Conservation (phyloP, 2,329 filamentous ascomycete species). For the Ascochyta koolunga region DNA sequence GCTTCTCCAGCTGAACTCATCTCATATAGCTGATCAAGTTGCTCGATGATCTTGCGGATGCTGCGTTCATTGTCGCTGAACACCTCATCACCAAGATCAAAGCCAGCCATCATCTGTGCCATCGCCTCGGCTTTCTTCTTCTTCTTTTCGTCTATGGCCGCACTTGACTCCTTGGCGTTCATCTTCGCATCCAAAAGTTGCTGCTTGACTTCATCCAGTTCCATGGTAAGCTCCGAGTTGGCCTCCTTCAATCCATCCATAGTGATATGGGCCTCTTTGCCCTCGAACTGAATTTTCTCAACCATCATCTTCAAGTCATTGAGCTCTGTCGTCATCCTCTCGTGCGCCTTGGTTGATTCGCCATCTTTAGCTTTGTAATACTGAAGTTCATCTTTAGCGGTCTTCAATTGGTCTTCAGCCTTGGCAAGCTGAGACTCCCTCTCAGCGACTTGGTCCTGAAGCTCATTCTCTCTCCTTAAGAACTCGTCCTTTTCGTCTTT, state of each 20-base stretch:
- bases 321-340: conserved; percentile 80
- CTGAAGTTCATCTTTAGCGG: conserved; percentile 83
- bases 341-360: conserved; percentile 86
- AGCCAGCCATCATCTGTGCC: conserved; percentile 99
- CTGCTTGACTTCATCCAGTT: conserved; percentile 95
- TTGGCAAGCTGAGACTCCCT: conserved; percentile 82
- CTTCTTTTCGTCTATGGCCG: conserved; percentile 93
- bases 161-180: conserved; percentile 91
- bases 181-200: conserved; percentile 95
- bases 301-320: conserved; percentile 97
- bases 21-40: conserved; percentile 79
- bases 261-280: conserved; percentile 94
- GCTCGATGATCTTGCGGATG: conserved; percentile 82
- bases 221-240: conserved; percentile 87
- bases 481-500: conserved; percentile 98
- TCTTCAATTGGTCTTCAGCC: conserved; percentile 79
- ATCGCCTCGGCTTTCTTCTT: conserved; percentile 99
- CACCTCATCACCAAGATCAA: conserved; percentile 89
- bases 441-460: conserved; percentile 95
- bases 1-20: conserved; percentile 77
- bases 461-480: conserved; percentile 89
- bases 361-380: conserved; percentile 85
- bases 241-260: conserved; percentile 98
- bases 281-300: conserved; percentile 92
- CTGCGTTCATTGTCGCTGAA: conserved; percentile 92